Conservation (phyloP, 2,329 filamentous ascomycete genomes). For the Penicillium verrucosum region DNA sequence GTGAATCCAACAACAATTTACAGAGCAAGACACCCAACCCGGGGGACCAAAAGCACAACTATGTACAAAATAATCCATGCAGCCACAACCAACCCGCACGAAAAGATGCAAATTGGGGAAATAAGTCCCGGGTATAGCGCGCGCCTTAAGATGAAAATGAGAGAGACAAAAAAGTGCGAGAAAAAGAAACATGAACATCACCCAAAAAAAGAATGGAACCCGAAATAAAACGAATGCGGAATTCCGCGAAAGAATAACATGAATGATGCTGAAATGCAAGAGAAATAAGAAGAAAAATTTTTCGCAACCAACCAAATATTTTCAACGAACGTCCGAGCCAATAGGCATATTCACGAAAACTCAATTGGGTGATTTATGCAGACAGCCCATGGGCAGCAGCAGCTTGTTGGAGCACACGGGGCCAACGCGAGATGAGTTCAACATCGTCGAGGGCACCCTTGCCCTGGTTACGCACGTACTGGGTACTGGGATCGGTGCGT, state of each 20-base stretch:
- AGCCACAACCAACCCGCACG: not conserved
- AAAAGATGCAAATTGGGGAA: constrained; percentile 11
- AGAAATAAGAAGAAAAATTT: not conserved
- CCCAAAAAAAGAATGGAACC: not conserved
- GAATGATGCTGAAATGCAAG: constrained; percentile 1
- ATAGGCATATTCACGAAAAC: not conserved
- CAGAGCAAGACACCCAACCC: constrained; percentile 14
- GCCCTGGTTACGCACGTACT: constrained; percentile 69
- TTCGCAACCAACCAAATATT: not conserved
- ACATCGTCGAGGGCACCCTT: constrained; percentile 43
- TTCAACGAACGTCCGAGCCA: not conserved
- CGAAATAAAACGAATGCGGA: not conserved
- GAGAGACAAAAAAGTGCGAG: not conserved
- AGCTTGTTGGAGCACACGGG: constrained; percentile 36
- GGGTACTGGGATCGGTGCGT: constrained; percentile 46
- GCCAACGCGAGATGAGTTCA: constrained; percentile 43
- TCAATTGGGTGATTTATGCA: not conserved
- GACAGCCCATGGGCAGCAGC: constrained; percentile 25
- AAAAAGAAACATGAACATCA: constrained; percentile 3
- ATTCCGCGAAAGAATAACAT: constrained; percentile 6
- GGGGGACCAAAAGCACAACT: constrained; percentile 9
- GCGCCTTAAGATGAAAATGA: constrained; percentile 29
- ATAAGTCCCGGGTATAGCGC: constrained; percentile 30
- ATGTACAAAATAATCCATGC: constrained; percentile 9
- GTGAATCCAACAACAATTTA: constrained; percentile 1